These are phyloP conservation scores for Hygrocybe punicea DNA, from an alignment of 768 basidiomycete species.

Conservation along the genomic window DNA sequence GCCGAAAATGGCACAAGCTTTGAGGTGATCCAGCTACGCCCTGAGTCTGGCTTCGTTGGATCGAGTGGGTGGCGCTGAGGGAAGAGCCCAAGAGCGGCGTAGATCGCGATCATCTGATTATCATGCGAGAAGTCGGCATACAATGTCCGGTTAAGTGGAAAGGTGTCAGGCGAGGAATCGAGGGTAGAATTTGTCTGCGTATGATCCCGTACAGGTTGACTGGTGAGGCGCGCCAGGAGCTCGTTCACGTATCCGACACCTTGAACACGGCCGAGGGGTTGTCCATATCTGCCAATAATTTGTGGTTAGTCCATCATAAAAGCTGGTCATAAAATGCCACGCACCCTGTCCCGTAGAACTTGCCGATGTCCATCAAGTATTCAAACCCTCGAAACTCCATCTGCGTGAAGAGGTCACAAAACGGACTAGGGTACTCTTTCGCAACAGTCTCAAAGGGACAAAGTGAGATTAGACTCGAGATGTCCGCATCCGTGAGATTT, in stretches of 20 bases:
- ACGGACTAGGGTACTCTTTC: conserved; percentile 51
- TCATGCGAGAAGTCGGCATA: conserved; percentile 87
- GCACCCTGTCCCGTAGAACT: conserved; percentile 76
- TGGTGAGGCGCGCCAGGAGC: conserved; percentile 76
- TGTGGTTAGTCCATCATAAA: not conserved
- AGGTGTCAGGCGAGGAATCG: conserved; percentile 57
- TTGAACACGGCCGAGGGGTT: conserved; percentile 66
- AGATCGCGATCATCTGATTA: conserved; percentile 79
- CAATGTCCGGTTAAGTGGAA: conserved; percentile 62
- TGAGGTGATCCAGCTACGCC: conserved; percentile 52
- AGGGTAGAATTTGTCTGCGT: conserved; percentile 79
- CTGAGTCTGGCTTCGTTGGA: conserved; percentile 30
- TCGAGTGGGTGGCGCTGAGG: conserved; percentile 35
- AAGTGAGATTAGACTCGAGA: conserved; percentile 60
- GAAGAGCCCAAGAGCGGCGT: conserved; percentile 58
- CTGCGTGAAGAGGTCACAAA: conserved; percentile 66
- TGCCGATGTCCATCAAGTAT: conserved; percentile 68
- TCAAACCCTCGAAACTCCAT: conserved; percentile 67
- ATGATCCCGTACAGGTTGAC: conserved; percentile 55
- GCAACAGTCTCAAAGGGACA: conserved; percentile 79
- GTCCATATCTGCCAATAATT: conserved; percentile 52
- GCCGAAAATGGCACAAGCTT: conserved; percentile 71
- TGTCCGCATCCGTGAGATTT: conserved; percentile 51
- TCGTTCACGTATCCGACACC: conserved; percentile 89
- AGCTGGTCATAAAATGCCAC: not conserved